phyloP scores from a whole-genome alignment of 352 stramenopile species.

The Pythium diclinum region DNA sequence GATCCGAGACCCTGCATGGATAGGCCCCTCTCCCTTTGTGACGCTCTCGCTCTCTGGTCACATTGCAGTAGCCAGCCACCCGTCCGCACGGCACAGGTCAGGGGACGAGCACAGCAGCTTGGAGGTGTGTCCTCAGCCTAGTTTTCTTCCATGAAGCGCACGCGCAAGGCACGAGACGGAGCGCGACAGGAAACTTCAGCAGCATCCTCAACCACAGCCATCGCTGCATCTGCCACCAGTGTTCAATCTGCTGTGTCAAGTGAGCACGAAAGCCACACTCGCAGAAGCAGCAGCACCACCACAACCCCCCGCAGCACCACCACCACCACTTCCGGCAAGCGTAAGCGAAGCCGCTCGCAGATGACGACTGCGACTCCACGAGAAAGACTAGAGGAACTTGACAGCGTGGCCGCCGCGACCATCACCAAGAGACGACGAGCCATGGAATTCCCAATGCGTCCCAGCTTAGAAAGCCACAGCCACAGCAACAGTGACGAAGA shows the following conservation, averaged over 20 bases:
- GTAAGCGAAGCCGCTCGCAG: conserved; percentile 15
- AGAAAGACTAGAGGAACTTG: conserved; percentile 9
- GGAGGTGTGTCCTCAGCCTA: neutral
- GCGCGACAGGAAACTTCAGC: neutral
- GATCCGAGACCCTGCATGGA: conserved; percentile 11
- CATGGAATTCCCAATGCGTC: conserved; percentile 1
- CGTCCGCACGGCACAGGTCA: neutral
- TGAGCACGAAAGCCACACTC: neutral
- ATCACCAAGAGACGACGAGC: conserved; percentile 6
- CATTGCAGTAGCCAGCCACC: conserved; percentile 6
- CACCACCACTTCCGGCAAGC: conserved; percentile 11
- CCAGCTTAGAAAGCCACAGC: conserved; percentile 6
- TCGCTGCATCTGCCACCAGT: conserved; percentile 1
- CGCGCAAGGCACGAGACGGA: conserved; percentile 4
- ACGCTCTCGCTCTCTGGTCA: conserved; percentile 16
- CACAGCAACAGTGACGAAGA: conserved; percentile 18
- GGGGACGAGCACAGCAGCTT: neutral
- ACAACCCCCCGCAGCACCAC: neutral
- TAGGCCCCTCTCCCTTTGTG: conserved; percentile 13
- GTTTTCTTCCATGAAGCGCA: conserved; percentile 5
- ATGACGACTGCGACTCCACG: conserved; percentile 9
- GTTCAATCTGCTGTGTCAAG: conserved; percentile 11
- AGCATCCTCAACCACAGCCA: neutral
- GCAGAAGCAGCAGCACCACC: neutral
- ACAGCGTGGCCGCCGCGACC: neutral